Evolutionary conservation across 805 yeast genomes (phyloP).

Genomic region (Scheffersomyces coipomensis): DNA sequence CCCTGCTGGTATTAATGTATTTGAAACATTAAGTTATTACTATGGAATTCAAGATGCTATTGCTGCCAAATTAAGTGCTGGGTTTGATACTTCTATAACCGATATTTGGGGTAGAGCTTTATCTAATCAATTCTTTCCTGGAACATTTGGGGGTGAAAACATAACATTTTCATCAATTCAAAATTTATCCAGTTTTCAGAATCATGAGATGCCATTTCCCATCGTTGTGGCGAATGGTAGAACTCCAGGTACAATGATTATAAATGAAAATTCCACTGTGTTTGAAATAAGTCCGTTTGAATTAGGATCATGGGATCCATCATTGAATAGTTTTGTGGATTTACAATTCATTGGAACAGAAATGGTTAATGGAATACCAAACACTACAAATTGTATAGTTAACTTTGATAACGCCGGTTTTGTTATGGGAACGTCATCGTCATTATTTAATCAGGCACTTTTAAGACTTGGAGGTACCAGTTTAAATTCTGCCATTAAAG

Average conservation of each 20-base stretch:
- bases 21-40: conserved; percentile 54
- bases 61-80: conserved; percentile 29
- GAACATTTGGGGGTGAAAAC: conserved; percentile 26
- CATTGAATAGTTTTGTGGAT: conserved; percentile 27
- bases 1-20: conserved; percentile 61
- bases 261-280: conserved; percentile 66
- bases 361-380: conserved; percentile 15
- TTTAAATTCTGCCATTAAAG: conserved; percentile 20
- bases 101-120: conserved; percentile 42
- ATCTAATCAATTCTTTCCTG: conserved; percentile 28
- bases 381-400: conserved; percentile 19
- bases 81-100: conserved; percentile 31
- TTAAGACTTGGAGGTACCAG: conserved; percentile 14
- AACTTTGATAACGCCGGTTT: conserved; percentile 39
- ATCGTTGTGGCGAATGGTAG: conserved; percentile 53
- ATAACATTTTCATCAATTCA: conserved; percentile 30
- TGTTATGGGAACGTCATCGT: conserved; percentile 38
- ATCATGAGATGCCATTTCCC: conserved; percentile 38
- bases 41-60: conserved; percentile 16
- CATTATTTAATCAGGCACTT: conserved; percentile 36
- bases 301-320: conserved; percentile 44
- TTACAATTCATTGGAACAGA: conserved; percentile 30
- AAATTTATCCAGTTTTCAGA: conserved; percentile 19
- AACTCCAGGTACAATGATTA: conserved; percentile 56
- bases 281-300: conserved; percentile 39